Evolutionary conservation across 1,139 yeast species (phyloP).

Genomic region (Arxiozyma heterogenica): DNA sequence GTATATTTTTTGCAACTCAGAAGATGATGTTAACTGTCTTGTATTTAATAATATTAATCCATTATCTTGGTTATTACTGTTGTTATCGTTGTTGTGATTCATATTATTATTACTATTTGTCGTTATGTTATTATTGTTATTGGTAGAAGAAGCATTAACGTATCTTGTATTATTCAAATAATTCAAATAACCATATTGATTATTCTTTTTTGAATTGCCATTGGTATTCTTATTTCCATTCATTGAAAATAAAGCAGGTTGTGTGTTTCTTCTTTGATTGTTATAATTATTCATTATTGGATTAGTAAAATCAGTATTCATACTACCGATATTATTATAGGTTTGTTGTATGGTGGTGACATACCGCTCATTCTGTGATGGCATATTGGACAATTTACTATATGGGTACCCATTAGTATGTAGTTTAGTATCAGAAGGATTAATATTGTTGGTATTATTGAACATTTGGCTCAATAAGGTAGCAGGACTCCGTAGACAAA

Average conservation of each 20-base stretch:
- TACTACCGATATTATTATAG: background rate
- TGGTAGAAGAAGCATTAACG: background rate
- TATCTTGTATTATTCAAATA: slow-evolving; percentile 6
- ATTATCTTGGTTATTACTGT: slow-evolving; percentile 12
- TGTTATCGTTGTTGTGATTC: background rate
- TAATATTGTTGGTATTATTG: background rate
- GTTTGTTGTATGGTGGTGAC: background rate
- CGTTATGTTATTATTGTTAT: background rate
- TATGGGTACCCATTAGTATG: background rate
- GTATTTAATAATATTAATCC: slow-evolving; percentile 20
- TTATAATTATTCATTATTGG: background rate
- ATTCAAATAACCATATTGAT: slow-evolving; percentile 8
- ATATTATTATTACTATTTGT: background rate
- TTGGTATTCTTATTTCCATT: slow-evolving; percentile 1
- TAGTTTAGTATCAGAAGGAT: background rate
- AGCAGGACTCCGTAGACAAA: background rate
- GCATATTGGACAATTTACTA: background rate
- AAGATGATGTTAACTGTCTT: slow-evolving; percentile 20
- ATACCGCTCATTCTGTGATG: background rate
- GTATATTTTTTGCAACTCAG: slow-evolving; percentile 23
- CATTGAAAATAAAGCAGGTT: slow-evolving; percentile 3
- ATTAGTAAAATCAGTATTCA: background rate
- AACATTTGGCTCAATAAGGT: background rate
- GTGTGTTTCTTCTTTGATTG: slow-evolving; percentile 9
- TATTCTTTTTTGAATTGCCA: background rate